Percentiles rank a stretch among this genome's conserved stretches.
phyloP scores from a whole-genome alignment of 208 protist genomes.

The Leishmania amazonensis region DNA sequence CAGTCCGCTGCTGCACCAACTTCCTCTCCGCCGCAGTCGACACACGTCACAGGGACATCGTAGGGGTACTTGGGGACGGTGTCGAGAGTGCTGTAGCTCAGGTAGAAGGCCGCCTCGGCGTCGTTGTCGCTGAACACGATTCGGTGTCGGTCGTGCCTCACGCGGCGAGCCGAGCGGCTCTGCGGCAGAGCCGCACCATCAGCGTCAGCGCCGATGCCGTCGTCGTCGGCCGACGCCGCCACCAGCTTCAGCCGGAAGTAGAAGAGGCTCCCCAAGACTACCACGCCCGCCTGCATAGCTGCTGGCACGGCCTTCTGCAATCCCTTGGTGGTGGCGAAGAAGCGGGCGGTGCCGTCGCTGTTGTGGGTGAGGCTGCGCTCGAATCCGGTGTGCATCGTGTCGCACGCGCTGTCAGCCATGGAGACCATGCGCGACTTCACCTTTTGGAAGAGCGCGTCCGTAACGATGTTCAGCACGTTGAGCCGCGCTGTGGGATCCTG shows the following conservation, averaged over 20 bases:
- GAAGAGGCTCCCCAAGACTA: constrained; percentile 65
- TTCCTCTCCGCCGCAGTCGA: constrained; percentile 23
- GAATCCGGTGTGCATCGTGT: constrained; percentile 80
- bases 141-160: constrained; percentile 20
- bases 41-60: constrained; percentile 28
- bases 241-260: constrained; percentile 78
- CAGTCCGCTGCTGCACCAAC: constrained; percentile 33
- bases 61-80: constrained; percentile 44
- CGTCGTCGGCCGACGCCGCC: neutral
- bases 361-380: constrained; percentile 74
- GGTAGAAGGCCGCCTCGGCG: constrained; percentile 59
- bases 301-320: constrained; percentile 61
- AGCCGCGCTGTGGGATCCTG: constrained; percentile 58
- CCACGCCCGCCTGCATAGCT: constrained; percentile 66
- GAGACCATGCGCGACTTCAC: constrained; percentile 58
- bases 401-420: constrained; percentile 75
- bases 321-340: constrained; percentile 69
- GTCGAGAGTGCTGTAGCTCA: constrained; percentile 56
- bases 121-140: constrained; percentile 51
- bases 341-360: constrained; percentile 68
- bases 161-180: constrained; percentile 36
- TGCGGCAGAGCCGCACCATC: neutral
- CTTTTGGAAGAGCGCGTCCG: constrained; percentile 61
- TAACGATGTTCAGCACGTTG: constrained; percentile 54
- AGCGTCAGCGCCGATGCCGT: neutral